phyloP scores from a whole-genome alignment of 352 stramenopile genomes.

The Globisporangium middletonii region DNA sequence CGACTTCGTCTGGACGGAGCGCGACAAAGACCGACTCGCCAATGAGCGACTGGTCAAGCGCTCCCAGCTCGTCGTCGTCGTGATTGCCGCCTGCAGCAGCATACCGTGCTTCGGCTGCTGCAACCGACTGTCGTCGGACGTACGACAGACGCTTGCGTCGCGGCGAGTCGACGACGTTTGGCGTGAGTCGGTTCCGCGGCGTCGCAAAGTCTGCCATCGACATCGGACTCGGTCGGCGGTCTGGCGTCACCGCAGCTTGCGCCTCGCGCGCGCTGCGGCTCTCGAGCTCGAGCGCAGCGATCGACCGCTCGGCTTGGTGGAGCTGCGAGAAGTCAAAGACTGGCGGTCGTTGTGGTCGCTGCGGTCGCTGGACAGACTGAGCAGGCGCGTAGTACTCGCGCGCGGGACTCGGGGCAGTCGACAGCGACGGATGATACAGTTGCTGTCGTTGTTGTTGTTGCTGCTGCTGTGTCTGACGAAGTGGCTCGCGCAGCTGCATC shows the following conservation, averaged over 20 bases:
- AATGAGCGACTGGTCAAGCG: slow-evolving; percentile 52
- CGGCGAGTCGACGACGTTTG: slow-evolving; percentile 28
- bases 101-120: slow-evolving; percentile 5
- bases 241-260: slow-evolving; percentile 7
- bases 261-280: slow-evolving; percentile 6
- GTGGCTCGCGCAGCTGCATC: slow-evolving; percentile 15
- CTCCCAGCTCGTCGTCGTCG: slow-evolving; percentile 18
- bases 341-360: slow-evolving; percentile 7
- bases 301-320: slow-evolving; percentile 12
- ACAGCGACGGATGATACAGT: neutral
- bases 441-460: neutral
- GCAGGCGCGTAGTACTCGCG: neutral
- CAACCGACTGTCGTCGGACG: slow-evolving; percentile 14
- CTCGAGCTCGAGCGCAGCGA: slow-evolving; percentile 7
- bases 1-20: slow-evolving; percentile 17
- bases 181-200: slow-evolving; percentile 19
- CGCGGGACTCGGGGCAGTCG: neutral
- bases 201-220: slow-evolving; percentile 61
- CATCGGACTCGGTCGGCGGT: slow-evolving; percentile 38
- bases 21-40: slow-evolving; percentile 71
- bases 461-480: slow-evolving; percentile 17
- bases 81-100: neutral
- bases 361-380: slow-evolving; percentile 3
- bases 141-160: slow-evolving; percentile 34
- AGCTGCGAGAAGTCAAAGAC: slow-evolving; percentile 14